Evolutionary conservation across 345 rosid genomes (phyloP).

Genomic region (Erucastrum elatum): DNA sequence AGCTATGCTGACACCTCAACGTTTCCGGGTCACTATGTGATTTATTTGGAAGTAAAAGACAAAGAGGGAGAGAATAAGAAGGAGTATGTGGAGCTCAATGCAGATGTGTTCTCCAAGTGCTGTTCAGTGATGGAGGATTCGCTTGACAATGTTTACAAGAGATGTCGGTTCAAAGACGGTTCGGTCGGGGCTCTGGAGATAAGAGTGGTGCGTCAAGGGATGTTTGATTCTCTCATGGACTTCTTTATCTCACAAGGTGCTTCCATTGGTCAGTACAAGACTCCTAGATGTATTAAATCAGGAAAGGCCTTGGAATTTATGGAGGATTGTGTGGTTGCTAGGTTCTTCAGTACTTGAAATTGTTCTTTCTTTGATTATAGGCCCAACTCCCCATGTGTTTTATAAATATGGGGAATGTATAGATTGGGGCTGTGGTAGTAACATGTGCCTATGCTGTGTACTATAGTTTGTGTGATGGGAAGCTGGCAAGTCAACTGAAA

Average conservation of each 20-base stretch:
- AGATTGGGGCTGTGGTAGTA: not conserved
- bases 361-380: not conserved
- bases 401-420: not conserved
- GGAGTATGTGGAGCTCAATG: constrained; percentile 15
- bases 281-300: constrained; percentile 82
- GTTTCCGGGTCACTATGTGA: constrained; percentile 82
- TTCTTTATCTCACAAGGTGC: constrained; percentile 73
- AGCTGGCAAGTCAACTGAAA: too few species aligned
- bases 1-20: constrained; percentile 69
- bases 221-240: constrained; percentile 87
- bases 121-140: constrained; percentile 68
- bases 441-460: not conserved
- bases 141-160: constrained; percentile 69
- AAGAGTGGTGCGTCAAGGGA: constrained; percentile 65
- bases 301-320: constrained; percentile 52
- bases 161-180: constrained; percentile 72
- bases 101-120: constrained; percentile 59
- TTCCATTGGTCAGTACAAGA: constrained; percentile 85
- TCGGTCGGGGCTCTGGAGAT: constrained; percentile 73
- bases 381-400: not conserved
- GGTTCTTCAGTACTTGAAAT: constrained; percentile 51
- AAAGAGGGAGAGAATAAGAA: constrained; percentile 5
- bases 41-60: constrained; percentile 62
- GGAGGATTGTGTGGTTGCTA: constrained; percentile 58
- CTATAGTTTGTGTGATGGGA: not conserved